Base-by-base conservation (phyloP, 1,284 basidiomycete genomes). In the Heterobasidion occidentale region DNA sequence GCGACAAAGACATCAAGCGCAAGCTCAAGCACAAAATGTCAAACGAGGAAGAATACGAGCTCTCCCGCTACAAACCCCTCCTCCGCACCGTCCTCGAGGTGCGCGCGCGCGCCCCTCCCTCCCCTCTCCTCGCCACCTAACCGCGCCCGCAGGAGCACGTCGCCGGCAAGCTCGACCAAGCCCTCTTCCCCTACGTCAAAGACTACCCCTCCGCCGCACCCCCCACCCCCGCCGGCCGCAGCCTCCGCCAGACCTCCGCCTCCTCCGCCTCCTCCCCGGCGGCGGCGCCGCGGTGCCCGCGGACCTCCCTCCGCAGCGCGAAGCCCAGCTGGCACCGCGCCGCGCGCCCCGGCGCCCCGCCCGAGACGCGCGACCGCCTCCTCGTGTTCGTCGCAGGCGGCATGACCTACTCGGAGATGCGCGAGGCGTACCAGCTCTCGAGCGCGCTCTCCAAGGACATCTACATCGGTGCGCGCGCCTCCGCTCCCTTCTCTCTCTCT, bases 361-460 rank as follows among this genome's bases (percentile, higher is more conserved):
- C 76, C 53, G 86, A 89, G 56, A 83, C 78, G 54, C 82, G 86
- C 57, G 90, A 94, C 68, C 78, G 96, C n/a, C 68, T 97, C 20
- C 76, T 99, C 53, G 80, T 98, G 46, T 99, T 98, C 70, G 78
- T 98, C 12, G 92, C 92, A 11, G 97, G 97, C 36, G 97, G 97
- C 1, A 89, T 97, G 83, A 97, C 96, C 2, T 97, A 95, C 69
- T 94, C 92, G 0, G 97, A 99, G 72, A 88, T 97, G 70, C 77
- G 96, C 56, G 86, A 93, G 67, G 88, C 83, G 36, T 99, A 98
- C 68, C 77, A 88, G 53, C 74, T 96, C 8, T 89, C 91, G 5
- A 77, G 78, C 52, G 68, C 81, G 7, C 70, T 93, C 52, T 87
- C 88, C 65, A 94, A 90, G 70, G 96, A 99, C 64, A 83, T 98